Evolutionary conservation across 306 rosid species (phyloP).

Genomic region (Trichosanthes truncata): DNA sequence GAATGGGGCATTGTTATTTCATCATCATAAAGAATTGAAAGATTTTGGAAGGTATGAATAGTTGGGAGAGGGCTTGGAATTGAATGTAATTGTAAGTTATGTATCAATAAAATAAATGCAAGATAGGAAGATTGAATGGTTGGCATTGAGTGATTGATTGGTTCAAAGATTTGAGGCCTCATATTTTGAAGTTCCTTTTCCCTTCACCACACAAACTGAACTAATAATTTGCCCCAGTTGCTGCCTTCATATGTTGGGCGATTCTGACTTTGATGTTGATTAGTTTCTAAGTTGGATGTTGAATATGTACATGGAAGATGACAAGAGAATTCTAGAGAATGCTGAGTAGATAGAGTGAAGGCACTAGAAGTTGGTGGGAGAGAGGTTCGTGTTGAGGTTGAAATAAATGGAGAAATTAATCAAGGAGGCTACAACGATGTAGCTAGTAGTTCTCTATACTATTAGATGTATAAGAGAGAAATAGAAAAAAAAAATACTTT

Average conservation of each 20-base stretch:
- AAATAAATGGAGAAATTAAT: no score
- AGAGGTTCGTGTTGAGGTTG: background rate
- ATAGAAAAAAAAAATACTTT: no score
- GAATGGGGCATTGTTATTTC: background rate
- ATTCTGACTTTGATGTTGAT: background rate
- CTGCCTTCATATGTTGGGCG: background rate
- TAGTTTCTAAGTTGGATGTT: background rate
- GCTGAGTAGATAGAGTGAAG: background rate
- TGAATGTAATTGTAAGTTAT: background rate
- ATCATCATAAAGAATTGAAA: background rate
- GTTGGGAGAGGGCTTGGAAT: background rate
- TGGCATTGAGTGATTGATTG: background rate
- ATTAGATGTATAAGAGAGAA: no score
- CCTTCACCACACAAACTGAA: background rate
- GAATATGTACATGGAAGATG: background rate
- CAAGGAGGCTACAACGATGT: no score
- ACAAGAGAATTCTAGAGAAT: background rate
- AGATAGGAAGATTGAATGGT: background rate
- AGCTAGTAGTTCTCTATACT: no score
- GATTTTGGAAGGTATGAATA: background rate
- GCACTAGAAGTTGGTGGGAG: background rate
- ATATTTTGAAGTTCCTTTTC: background rate
- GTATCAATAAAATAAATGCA: background rate
- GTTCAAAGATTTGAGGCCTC: slow-evolving; percentile 1
- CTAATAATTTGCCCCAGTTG: background rate